Conservation (phyloP, 148 eudicot genomes). For the Arctostaphylos glauca region DNA sequence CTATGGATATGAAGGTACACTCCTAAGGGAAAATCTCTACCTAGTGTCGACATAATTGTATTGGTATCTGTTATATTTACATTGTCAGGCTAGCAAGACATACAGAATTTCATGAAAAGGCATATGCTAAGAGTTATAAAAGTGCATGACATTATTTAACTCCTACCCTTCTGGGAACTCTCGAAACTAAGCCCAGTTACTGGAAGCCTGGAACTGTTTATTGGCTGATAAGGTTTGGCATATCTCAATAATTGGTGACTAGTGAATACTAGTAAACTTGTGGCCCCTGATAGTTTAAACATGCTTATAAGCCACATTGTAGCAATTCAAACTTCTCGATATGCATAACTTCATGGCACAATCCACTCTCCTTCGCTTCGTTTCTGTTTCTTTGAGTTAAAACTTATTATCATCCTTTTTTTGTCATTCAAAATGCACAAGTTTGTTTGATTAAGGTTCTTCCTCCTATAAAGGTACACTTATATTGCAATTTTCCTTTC, state of each 20-base stretch:
- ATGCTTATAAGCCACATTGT: neutral
- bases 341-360: neutral
- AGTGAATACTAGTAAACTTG: neutral
- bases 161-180: neutral
- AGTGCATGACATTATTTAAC: neutral
- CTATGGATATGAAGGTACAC: slow-evolving; percentile 86
- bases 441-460: neutral
- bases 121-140: neutral
- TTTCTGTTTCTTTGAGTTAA: neutral
- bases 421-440: neutral
- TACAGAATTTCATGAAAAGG: neutral
- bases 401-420: neutral
- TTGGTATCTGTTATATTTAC: neutral
- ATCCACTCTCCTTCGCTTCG: neutral
- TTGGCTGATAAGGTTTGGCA: neutral
- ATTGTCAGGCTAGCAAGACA: neutral
- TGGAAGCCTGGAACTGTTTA: neutral
- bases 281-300: neutral
- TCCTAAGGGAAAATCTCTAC: slow-evolving; percentile 7
- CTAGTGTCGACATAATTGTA: neutral
- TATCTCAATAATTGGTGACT: neutral
- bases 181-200: neutral
- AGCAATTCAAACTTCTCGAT: neutral
- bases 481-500: slow-evolving; percentile 16
- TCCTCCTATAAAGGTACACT: slow-evolving; percentile 2